A percentile compares a stretch with the other conserved stretches of the same genome.
Evolutionary conservation across 306 rosid genomes (phyloP).

Genomic region (Cucurbita pepo): DNA sequence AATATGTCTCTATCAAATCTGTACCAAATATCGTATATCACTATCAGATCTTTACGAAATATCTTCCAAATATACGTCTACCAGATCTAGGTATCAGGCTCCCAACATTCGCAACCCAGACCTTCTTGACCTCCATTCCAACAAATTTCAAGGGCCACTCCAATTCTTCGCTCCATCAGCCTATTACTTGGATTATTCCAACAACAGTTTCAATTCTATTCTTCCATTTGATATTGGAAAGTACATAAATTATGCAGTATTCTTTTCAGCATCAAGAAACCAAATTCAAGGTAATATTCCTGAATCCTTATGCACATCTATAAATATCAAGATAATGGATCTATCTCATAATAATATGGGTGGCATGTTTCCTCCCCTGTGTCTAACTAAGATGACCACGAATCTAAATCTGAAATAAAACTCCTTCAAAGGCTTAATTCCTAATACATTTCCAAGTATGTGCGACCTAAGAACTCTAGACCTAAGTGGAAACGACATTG

Average conservation of each 20-base stretch:
- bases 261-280: conserved; percentile 24
- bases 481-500: conserved; percentile 11
- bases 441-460: not conserved
- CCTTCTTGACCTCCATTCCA: conserved; percentile 21
- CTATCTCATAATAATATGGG: conserved; percentile 11
- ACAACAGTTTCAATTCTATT: conserved; percentile 7
- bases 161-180: not conserved
- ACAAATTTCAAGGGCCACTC: conserved; percentile 12
- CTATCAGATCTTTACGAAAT: no score
- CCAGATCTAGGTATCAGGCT: no score
- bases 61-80: no score
- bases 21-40: no score
- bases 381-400: conserved; percentile 1
- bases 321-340: conserved; percentile 15
- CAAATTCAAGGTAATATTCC: not conserved
- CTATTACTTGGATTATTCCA: conserved; percentile 14
- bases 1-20: no score
- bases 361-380: conserved; percentile 14
- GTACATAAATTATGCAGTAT: fast-evolving
- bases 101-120: not conserved
- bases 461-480: conserved; percentile 12
- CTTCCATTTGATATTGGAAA: not conserved
- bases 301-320: conserved; percentile 13
- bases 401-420: not conserved
- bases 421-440: not conserved